phyloP scores from a whole-genome alignment of 305 asterid species.

The Withania somnifera region DNA sequence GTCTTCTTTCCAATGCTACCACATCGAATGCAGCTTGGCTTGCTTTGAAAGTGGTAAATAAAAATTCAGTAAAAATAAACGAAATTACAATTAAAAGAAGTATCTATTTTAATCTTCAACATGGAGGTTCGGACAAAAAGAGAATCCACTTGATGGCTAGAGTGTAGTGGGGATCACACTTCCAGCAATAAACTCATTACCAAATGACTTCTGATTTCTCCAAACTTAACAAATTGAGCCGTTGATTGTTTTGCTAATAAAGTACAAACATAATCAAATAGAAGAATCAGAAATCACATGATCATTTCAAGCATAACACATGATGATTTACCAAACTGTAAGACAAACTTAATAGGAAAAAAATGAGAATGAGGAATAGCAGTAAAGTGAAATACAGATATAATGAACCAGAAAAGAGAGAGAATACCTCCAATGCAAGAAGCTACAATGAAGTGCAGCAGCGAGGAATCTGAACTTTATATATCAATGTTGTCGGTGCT shows the following conservation, averaged over 20 bases:
- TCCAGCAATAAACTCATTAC: not conserved
- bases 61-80: not conserved
- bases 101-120: not conserved
- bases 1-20: not conserved
- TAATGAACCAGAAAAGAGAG: not conserved
- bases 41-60: not conserved
- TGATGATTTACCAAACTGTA: not conserved
- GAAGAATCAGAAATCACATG: not conserved
- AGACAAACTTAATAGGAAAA: not conserved
- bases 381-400: not conserved
- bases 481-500: not conserved
- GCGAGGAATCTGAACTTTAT: not conserved
- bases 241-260: not conserved
- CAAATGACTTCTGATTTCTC: not conserved
- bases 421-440: not conserved
- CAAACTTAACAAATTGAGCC: not conserved
- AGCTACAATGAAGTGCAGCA: not conserved
- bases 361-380: not conserved
- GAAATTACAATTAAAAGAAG: not conserved
- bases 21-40: not conserved
- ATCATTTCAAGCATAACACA: not conserved
- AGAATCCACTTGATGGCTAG: not conserved
- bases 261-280: not conserved
- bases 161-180: not conserved
- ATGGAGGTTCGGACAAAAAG: not conserved